Percentiles rank a stretch among this genome's conserved stretches.
These are phyloP conservation scores for Mrakia hoshinonis DNA, from an alignment of 768 basidiomycete species.

Conservation along the genomic window DNA sequence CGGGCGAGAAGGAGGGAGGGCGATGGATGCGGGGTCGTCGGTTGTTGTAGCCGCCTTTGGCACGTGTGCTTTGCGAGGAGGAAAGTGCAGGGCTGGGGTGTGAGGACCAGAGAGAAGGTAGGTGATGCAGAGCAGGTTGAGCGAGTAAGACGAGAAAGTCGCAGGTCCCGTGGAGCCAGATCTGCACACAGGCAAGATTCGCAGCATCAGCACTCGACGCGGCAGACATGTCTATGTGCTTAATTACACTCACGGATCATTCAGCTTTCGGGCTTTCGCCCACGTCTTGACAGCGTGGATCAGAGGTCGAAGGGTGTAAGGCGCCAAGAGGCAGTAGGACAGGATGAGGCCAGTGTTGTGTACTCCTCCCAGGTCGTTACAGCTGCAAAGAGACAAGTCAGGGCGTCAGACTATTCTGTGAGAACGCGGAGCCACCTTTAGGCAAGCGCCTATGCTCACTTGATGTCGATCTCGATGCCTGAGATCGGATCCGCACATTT, in stretches of 20 bases:
- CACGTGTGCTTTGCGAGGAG: not conserved
- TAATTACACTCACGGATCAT: slow-evolving; percentile 7
- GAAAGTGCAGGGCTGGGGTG: not conserved
- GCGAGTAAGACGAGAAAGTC: slow-evolving; percentile 24
- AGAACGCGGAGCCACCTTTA: not conserved
- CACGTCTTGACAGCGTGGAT: slow-evolving; percentile 26
- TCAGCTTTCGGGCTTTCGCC: slow-evolving; percentile 23
- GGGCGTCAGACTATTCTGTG: not conserved
- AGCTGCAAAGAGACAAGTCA: not conserved
- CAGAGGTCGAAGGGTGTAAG: slow-evolving; percentile 26
- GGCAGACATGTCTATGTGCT: no score
- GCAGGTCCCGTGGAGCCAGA: slow-evolving; percentile 3
- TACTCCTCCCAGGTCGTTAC: slow-evolving; percentile 22
- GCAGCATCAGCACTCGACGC: not conserved
- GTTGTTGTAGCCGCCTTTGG: not conserved
- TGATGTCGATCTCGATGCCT: slow-evolving; percentile 26
- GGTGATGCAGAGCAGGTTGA: slow-evolving; percentile 26
- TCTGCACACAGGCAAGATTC: not conserved
- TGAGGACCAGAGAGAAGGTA: slow-evolving; percentile 17
- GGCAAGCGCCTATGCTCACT: not conserved
- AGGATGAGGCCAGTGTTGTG: slow-evolving; percentile 25
- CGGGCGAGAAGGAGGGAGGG: not conserved
- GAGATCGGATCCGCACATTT: slow-evolving; percentile 13
- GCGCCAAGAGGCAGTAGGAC: slow-evolving; percentile 23
- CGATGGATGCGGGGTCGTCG: not conserved